Conservation (phyloP, 768 basidiomycete species). For the Gymnopilus junonius region DNA sequence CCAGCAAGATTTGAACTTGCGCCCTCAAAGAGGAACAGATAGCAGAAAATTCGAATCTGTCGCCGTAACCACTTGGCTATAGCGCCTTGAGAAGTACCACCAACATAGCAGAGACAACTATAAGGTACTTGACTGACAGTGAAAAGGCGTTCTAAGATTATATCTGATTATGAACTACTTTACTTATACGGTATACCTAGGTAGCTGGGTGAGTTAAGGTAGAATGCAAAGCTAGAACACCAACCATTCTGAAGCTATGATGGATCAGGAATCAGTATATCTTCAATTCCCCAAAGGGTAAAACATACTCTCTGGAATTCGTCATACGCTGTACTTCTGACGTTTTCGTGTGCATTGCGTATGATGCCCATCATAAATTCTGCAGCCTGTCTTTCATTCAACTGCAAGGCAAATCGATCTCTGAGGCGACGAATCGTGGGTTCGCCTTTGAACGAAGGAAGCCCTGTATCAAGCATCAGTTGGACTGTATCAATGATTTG, state of each 20-base stretch:
- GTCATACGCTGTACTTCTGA: slow-evolving; percentile 92
- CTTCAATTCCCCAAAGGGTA: neutral
- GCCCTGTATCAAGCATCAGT: slow-evolving; percentile 92
- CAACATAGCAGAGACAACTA: too few relatives aligned
- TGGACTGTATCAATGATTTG: slow-evolving; percentile 88
- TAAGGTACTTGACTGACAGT: too few relatives aligned
- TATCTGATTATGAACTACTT: neutral
- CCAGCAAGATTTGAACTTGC: slow-evolving; percentile 73
- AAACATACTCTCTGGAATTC: slow-evolving; percentile 86
- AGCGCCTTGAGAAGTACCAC: slow-evolving; percentile 30
- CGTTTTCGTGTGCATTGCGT: slow-evolving; percentile 93
- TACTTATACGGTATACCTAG: slow-evolving; percentile 51
- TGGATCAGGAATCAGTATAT: neutral
- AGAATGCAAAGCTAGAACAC: slow-evolving; percentile 12
- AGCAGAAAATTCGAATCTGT: slow-evolving; percentile 59
- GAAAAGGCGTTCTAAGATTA: too few relatives aligned
- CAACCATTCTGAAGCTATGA: slow-evolving; percentile 43
- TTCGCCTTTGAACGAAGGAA: slow-evolving; percentile 98
- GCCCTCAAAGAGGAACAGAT: slow-evolving; percentile 73
- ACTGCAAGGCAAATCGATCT: slow-evolving; percentile 82
- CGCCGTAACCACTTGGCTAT: slow-evolving; percentile 82
- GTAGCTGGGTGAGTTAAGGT: neutral
- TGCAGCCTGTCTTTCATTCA: slow-evolving; percentile 90
- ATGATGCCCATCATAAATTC: slow-evolving; percentile 92
- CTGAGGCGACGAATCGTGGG: slow-evolving; percentile 83